A percentile compares a stretch with the other conserved stretches of the same genome.
phyloP scores from a whole-genome alignment of 768 basidiomycete genomes.

The Cubamyces lactineus region DNA sequence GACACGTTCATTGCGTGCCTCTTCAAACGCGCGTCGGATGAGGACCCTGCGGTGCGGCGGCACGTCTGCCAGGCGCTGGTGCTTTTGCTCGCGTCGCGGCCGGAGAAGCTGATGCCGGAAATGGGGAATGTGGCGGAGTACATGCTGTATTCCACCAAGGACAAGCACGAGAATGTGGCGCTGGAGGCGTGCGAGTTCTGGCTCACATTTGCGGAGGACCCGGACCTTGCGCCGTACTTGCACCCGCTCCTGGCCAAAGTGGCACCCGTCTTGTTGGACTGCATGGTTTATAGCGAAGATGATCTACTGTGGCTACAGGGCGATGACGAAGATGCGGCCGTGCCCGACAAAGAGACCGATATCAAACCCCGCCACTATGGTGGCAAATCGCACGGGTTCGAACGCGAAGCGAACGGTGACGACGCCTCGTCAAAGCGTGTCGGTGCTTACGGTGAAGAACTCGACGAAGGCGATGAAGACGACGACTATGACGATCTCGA shows the following conservation, averaged over 20 bases:
- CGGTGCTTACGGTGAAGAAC: slow-evolving; percentile 81
- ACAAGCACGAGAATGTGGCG: slow-evolving; percentile 95
- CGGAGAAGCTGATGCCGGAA: slow-evolving; percentile 96
- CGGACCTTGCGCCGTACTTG: slow-evolving; percentile 80
- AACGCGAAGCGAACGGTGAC: slow-evolving; percentile 61
- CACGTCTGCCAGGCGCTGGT: slow-evolving; percentile 97
- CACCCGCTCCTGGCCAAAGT: slow-evolving; percentile 89
- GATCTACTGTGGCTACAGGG: slow-evolving; percentile 95
- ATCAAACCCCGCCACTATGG: slow-evolving; percentile 97
- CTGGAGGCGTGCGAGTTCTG: slow-evolving; percentile 99
- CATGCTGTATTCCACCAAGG: slow-evolving; percentile 98
- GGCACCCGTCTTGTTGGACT: slow-evolving; percentile 92
- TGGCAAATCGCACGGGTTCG: slow-evolving; percentile 80
- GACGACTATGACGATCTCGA: slow-evolving; percentile 87
- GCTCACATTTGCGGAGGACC: slow-evolving; percentile 98
- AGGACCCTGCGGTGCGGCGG: slow-evolving; percentile 89
- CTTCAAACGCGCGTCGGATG: slow-evolving; percentile 94
- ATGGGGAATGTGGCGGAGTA: slow-evolving; percentile 96
- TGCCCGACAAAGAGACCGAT: slow-evolving; percentile 93
- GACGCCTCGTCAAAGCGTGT: slow-evolving; percentile 37
- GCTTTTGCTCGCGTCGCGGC: slow-evolving; percentile 86
- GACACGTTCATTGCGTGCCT: slow-evolving; percentile 92
- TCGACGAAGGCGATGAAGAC: slow-evolving; percentile 83
- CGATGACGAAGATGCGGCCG: slow-evolving; percentile 84
- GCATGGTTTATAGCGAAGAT: slow-evolving; percentile 96